Base-by-base conservation (phyloP, 2,329 filamentous ascomycete genomes). In the Tolypocladium ophioglossoides region DNA sequence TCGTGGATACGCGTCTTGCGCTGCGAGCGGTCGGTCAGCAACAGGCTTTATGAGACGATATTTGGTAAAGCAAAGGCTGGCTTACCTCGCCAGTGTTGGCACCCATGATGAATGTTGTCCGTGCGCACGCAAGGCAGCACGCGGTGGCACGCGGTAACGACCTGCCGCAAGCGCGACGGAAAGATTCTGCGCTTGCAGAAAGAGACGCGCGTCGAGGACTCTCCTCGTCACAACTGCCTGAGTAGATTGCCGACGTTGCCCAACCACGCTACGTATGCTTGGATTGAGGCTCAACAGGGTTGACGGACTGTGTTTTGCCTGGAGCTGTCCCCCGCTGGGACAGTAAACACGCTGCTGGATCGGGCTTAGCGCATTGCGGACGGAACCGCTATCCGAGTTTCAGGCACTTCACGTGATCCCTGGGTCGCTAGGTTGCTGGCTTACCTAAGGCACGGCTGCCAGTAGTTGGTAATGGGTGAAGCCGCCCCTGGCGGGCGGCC, bases 1-100 rank as follows among this genome's bases (percentile, higher is more conserved):
- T 76, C 69, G 58, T 79, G 77, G 38, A 80, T 71, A 32, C 68
- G 68, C 55, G 74, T 68, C 54, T 68, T 65, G 55, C 72, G 73
- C 78, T 82, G 51, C 35, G 27, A 20, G 50, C 46, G 10, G 51
- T 59, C 44, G n/a, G n/a, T n/a, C n/a, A 58, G 58, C 46, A 52
- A 16, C 7, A n/a, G 9, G 2, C 18, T n/a, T 12, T 9, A 4
- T 47, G 9, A 8, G 24, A 11, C 4, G 14, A 2, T 12, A 2
- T 18, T 9, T 2, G 27, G 27, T n/a, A n/a, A n/a, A 11, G 27
- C 3, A 12, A 9, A n/a, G 30, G 24, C 11, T 6, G 24, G 27
- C 59, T 52, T 64, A 67, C 66, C 66, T 69, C 64, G 47, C 55
- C 56, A 37, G 58, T 60, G 53, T 58, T 61, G 50, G 54, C 55